phyloP scores from a whole-genome alignment of 495 filamentous ascomycete genomes.

The Immersiella caudata region DNA sequence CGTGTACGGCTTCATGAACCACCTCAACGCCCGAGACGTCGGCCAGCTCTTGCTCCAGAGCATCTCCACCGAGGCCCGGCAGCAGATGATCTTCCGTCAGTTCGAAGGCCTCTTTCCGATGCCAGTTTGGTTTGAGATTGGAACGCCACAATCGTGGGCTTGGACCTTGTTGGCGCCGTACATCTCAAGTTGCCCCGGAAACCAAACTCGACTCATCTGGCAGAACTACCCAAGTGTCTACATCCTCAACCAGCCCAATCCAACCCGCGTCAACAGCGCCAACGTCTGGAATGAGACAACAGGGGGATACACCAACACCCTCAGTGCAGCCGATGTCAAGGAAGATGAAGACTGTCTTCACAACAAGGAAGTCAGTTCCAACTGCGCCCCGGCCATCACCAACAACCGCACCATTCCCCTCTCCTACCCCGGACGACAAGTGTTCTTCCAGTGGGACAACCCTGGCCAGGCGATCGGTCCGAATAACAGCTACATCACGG shows the following conservation, averaged over 20 bases:
- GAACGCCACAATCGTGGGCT: constrained; percentile 82
- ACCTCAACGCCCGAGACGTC: constrained; percentile 76
- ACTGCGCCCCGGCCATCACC: constrained; percentile 65
- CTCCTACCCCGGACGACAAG: constrained; percentile 73
- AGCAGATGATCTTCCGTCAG: constrained; percentile 88
- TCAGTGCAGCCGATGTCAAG: constrained; percentile 42
- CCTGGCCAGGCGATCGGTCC: constrained; percentile 74
- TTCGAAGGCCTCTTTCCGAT: constrained; percentile 83
- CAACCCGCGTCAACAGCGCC: constrained; percentile 60
- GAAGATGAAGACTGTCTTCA: constrained; percentile 54
- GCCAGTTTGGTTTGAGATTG: constrained; percentile 82
- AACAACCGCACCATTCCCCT: constrained; percentile 69
- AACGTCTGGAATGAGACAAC: constrained; percentile 59
- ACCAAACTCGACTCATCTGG: constrained; percentile 78
- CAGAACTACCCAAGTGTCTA: constrained; percentile 82
- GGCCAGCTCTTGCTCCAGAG: constrained; percentile 72
- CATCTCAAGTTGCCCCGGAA: constrained; percentile 75
- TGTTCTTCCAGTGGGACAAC: constrained; percentile 71
- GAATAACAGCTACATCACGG: constrained; percentile 79
- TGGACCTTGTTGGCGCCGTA: constrained; percentile 86
- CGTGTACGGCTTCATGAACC: constrained; percentile 81
- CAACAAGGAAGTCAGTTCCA: constrained; percentile 51
- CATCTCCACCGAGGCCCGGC: constrained; percentile 82
- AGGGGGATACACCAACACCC: constrained; percentile 50
- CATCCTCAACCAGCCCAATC: constrained; percentile 79